These are phyloP conservation scores for Lophiotrema nucula DNA, from an alignment of 495 filamentous ascomycete genomes.

Conservation along the genomic window DNA sequence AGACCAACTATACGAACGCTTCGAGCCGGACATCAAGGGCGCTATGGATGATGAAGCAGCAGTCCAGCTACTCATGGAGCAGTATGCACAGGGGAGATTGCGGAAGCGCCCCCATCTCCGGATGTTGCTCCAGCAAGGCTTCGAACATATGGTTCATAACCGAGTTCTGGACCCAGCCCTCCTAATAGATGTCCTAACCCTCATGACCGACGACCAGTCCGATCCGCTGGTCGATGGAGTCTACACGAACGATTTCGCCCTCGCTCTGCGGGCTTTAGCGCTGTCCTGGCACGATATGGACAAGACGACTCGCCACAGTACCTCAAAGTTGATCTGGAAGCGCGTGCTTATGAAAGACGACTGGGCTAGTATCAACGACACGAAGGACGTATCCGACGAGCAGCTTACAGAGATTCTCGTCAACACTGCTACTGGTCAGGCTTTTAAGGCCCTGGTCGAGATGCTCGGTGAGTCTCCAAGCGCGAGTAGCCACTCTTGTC, in stretches of 20 bases:
- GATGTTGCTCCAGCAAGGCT: slow-evolving; percentile 61
- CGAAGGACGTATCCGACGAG: slow-evolving; percentile 52
- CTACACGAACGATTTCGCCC: slow-evolving; percentile 54
- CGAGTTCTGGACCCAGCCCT: slow-evolving; percentile 63
- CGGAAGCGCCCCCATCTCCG: slow-evolving; percentile 62
- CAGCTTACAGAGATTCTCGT: slow-evolving; percentile 47
- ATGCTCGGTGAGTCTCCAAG: slow-evolving; percentile 43
- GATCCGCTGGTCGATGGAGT: slow-evolving; percentile 36
- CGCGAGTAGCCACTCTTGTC: neutral
- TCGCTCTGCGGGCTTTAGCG: slow-evolving; percentile 67
- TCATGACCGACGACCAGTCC: slow-evolving; percentile 51
- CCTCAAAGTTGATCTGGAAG: slow-evolving; percentile 77
- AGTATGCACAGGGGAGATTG: slow-evolving; percentile 56
- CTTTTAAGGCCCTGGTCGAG: slow-evolving; percentile 47
- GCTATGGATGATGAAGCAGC: slow-evolving; percentile 79
- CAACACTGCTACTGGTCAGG: slow-evolving; percentile 53
- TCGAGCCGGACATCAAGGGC: slow-evolving; percentile 56
- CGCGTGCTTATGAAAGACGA: slow-evolving; percentile 76
- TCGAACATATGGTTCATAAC: slow-evolving; percentile 65
- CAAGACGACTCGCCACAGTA: slow-evolving; percentile 52
- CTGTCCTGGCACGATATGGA: slow-evolving; percentile 51
- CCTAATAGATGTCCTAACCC: slow-evolving; percentile 79
- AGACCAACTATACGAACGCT: slow-evolving; percentile 63
- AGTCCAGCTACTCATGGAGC: slow-evolving; percentile 68
- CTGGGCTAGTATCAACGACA: slow-evolving; percentile 63